Base-by-base conservation (phyloP, 2,329 filamentous ascomycete genomes). In the Talaromyces sp. region DNA sequence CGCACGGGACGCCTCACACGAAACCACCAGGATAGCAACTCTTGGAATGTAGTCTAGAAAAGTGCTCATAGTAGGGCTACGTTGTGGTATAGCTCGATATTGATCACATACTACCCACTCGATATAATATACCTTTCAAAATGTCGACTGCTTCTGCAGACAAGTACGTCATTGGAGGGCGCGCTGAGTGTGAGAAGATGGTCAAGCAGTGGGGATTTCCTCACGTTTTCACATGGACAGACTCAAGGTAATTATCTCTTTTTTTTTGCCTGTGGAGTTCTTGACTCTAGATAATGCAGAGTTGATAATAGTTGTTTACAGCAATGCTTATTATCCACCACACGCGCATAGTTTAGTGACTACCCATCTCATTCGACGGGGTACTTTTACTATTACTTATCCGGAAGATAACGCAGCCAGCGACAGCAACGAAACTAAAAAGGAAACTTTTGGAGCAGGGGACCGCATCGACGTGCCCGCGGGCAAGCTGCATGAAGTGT, bases 151-250 rank as follows among this genome's bases (percentile, higher is more conserved):
- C 12, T 5, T n/a, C 63, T 44, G 66, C 71, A 42, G 66, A 72
- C 10, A 71, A 59, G 44, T 76, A 76, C 33, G 63, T 68, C 1
- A 74, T 74, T 58, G 69, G 68, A n/a, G 69, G 68, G 16, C 74
- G 74, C 56, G 64, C 68, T 60, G 79, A 85, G 36, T 82, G 83
- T 60, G 85, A 87, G 70, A 69, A 71, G 42, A 73, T 83, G 63
- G 85, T 88, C 8, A 76, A 77, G 42, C 78, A 78, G 8, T 87
- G 84, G 85, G 85, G 85, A 1, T 88, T 87, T 70, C 65, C 66
- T 9, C 80, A 83, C 66, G 82, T 87, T 66, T 87, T 87, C 67
- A 87, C 85, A 4, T 87, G 85, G 85, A 81, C 79, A 1, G 85
- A 87, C 70, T 73, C 80, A 56, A 81, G 83, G 83, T 85, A 77